Evolutionary conservation across 192 early-diverging fungal genomes (phyloP).

Genomic region (Ambispora gerdemannii): DNA sequence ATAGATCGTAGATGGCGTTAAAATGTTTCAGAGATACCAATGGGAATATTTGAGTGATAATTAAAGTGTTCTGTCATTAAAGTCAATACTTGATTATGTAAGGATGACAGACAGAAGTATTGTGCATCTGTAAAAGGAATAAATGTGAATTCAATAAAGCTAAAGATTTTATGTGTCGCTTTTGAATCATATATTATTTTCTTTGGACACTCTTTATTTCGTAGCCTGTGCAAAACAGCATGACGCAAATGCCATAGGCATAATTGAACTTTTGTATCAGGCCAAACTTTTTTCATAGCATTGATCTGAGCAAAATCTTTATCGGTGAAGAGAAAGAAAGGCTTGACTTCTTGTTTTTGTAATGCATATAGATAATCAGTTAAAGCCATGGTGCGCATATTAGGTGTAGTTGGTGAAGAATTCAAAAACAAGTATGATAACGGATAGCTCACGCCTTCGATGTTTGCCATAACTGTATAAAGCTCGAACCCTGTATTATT

Average conservation of each 20-base stretch:
- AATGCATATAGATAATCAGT: neutral
- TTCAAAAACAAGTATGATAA: conserved; percentile 1
- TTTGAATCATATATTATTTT: neutral
- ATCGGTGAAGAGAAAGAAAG: neutral
- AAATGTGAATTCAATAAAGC: neutral
- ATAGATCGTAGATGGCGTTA: too few species aligned
- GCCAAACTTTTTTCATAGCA: neutral
- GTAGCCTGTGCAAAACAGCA: neutral
- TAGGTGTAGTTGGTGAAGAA: neutral
- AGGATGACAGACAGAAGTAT: too few species aligned
- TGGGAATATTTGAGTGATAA: too few species aligned
- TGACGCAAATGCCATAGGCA: neutral
- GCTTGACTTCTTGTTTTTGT: neutral
- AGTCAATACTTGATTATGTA: too few species aligned
- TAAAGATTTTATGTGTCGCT: neutral
- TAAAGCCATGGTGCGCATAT: neutral
- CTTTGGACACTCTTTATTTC: too few species aligned
- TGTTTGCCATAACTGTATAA: neutral
- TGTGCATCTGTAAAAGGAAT: too few species aligned
- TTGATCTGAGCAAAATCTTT: neutral
- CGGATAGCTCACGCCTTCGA: neutral
- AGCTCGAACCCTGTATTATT: conserved; percentile 2
- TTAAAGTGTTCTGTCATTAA: too few species aligned
- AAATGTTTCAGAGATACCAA: too few species aligned
- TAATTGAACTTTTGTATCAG: neutral